These are phyloP conservation scores for Pythium pyrilobum DNA, from an alignment of 352 stramenopile species.

Conservation along the genomic window DNA sequence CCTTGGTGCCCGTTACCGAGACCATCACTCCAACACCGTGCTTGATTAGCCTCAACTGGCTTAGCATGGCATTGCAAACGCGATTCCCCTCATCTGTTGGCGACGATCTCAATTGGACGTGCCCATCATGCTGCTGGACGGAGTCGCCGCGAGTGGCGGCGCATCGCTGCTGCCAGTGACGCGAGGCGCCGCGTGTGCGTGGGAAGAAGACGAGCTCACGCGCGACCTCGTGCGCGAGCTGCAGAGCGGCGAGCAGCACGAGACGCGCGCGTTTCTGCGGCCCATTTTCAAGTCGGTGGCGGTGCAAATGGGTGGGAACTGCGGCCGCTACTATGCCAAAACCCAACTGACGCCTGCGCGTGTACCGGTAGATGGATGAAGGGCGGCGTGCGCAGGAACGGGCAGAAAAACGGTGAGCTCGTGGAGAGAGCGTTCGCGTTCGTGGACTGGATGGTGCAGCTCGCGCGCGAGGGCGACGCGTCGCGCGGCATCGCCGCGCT, in stretches of 20 bases:
- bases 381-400: conserved; percentile 51
- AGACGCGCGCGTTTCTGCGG: conserved; percentile 60
- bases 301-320: neutral
- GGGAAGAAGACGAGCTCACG: conserved; percentile 38
- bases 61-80: too few species aligned
- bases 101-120: too few species aligned
- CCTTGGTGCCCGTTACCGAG: too few species aligned
- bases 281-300: conserved; percentile 49
- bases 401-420: conserved; percentile 38
- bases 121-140: neutral
- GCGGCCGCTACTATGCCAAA: too few species aligned
- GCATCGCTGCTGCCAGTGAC: neutral
- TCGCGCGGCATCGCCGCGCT: conserved; percentile 34
- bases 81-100: too few species aligned
- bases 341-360: neutral
- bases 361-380: conserved; percentile 54
- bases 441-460: conserved; percentile 62
- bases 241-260: conserved; percentile 23
- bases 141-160: neutral
- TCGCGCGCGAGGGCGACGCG: conserved; percentile 39
- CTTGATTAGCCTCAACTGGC: too few species aligned
- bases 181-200: conserved; percentile 17
- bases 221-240: conserved; percentile 30
- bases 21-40: too few species aligned
- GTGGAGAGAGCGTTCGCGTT: conserved; percentile 65